Evolutionary conservation across 495 filamentous ascomycete species (phyloP).

Genomic region (Bryoglossum gracile): DNA sequence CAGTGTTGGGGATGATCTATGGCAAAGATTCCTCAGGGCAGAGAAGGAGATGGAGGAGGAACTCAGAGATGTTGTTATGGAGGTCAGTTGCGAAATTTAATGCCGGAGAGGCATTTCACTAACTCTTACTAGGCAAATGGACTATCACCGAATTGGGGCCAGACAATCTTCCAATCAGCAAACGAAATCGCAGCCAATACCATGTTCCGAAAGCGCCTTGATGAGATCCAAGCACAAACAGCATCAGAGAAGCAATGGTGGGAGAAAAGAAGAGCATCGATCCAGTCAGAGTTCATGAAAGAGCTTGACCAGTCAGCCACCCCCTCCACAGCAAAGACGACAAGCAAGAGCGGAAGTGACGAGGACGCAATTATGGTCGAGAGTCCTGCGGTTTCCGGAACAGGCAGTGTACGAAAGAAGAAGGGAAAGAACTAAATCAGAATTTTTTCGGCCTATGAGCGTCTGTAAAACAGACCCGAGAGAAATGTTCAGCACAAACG

Average conservation of each 20-base stretch:
- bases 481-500: too few species aligned
- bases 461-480: too few species aligned
- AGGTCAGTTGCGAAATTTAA: slow-evolving; percentile 47
- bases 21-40: slow-evolving; percentile 82
- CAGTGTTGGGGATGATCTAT: slow-evolving; percentile 91
- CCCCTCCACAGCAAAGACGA: slow-evolving; percentile 19
- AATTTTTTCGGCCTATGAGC: background rate
- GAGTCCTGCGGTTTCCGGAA: slow-evolving; percentile 43
- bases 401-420: slow-evolving; percentile 54
- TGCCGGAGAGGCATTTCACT: slow-evolving; percentile 2
- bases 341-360: slow-evolving; percentile 49
- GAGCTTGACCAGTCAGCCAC: slow-evolving; percentile 52
- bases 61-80: slow-evolving; percentile 82
- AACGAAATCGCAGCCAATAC: slow-evolving; percentile 72
- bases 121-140: slow-evolving; percentile 64
- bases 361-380: slow-evolving; percentile 86
- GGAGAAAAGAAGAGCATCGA: slow-evolving; percentile 66
- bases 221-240: slow-evolving; percentile 58
- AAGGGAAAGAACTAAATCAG: slow-evolving; percentile 66
- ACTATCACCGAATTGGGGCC: slow-evolving; percentile 78
- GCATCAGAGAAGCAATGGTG: slow-evolving; percentile 80
- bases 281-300: slow-evolving; percentile 75
- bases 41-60: slow-evolving; percentile 99
- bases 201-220: slow-evolving; percentile 51
- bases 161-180: slow-evolving; percentile 90